Conservation (phyloP, 2,329 filamentous ascomycete genomes). For the Amylocarpus encephaloides region DNA sequence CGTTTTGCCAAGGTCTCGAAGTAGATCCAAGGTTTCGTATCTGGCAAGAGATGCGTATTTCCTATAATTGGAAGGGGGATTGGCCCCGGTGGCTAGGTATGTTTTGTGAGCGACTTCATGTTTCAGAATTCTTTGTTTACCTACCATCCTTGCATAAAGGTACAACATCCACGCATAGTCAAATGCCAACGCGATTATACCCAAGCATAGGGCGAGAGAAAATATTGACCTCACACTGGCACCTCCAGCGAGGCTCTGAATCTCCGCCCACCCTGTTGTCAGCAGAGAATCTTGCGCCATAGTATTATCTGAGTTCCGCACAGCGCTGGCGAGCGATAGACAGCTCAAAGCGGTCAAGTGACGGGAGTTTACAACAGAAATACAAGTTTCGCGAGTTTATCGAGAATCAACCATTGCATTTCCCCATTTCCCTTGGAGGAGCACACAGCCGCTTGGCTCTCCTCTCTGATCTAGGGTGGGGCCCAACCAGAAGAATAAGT, state of each 20-base stretch:
- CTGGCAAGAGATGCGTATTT: slow-evolving; percentile 16
- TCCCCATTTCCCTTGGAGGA: too few species aligned
- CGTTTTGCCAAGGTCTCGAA: slow-evolving; percentile 18
- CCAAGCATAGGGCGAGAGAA: neutral
- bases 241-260: neutral
- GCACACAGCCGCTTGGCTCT: too few species aligned
- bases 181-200: slow-evolving; percentile 3
- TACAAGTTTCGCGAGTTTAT: too few species aligned
- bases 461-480: too few species aligned
- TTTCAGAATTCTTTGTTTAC: neutral
- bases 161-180: slow-evolving; percentile 21
- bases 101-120: neutral
- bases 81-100: slow-evolving; percentile 18
- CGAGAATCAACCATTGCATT: too few species aligned
- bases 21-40: slow-evolving; percentile 21
- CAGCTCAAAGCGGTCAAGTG: too few species aligned
- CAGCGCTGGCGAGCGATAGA: too few species aligned
- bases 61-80: slow-evolving; percentile 19
- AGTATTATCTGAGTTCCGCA: too few species aligned
- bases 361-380: too few species aligned
- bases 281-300: neutral
- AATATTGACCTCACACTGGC: neutral
- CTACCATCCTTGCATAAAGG: slow-evolving; percentile 17
- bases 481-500: too few species aligned
- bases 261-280: neutral